Evolutionary conservation across 75 land plant genomes (phyloP).

Genomic region (Larix kaempferi): DNA sequence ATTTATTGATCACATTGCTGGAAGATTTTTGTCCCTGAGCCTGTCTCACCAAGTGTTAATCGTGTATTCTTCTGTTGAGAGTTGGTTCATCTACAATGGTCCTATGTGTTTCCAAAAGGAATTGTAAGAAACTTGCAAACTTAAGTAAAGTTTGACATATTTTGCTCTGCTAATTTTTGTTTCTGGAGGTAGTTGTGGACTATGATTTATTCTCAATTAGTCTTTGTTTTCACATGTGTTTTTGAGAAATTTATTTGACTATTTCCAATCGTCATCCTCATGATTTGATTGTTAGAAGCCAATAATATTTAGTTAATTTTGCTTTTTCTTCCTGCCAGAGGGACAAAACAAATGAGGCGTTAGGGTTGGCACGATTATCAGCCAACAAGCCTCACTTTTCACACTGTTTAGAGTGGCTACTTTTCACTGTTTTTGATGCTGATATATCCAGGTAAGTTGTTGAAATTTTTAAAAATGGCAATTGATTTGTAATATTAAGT

Average conservation of each 20-base stretch:
- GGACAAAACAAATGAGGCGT: slow-evolving; percentile 84
- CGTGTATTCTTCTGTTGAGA: too few relatives aligned
- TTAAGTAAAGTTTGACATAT: too few relatives aligned
- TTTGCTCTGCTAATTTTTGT: too few relatives aligned
- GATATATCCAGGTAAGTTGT: slow-evolving; percentile 79
- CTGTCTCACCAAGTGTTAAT: too few relatives aligned
- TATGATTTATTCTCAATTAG: too few relatives aligned
- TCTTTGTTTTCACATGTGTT: too few relatives aligned
- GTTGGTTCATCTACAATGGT: too few relatives aligned
- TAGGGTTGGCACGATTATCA: slow-evolving; percentile 77
- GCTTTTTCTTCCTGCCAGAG: slow-evolving; percentile 45
- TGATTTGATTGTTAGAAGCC: not conserved
- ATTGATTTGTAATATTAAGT: not conserved
- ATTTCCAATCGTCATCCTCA: not conserved
- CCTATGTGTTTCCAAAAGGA: too few relatives aligned
- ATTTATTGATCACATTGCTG: too few relatives aligned
- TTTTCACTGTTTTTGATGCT: slow-evolving; percentile 98
- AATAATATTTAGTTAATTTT: not conserved
- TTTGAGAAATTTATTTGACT: not conserved
- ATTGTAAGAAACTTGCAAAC: too few relatives aligned
- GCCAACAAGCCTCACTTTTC: slow-evolving; percentile 96
- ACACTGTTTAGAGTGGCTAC: slow-evolving; percentile 98
- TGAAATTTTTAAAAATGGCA: not conserved
- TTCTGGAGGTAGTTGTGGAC: too few relatives aligned
- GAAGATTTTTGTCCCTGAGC: too few relatives aligned